Conservation (phyloP, 805 yeast species). For the Barnettozyma sp. region DNA sequence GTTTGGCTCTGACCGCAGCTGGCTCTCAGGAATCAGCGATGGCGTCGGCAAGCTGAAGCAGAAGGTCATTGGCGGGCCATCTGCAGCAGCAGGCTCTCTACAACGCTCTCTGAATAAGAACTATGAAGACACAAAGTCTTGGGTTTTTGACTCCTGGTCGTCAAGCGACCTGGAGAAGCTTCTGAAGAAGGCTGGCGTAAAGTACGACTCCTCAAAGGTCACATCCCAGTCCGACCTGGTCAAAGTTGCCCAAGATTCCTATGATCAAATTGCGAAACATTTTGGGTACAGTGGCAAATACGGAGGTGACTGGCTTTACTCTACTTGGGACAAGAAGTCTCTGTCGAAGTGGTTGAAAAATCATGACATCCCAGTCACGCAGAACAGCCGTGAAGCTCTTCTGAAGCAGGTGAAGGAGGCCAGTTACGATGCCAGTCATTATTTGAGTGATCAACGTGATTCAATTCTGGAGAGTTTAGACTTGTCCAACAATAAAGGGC, state of each 20-base stretch:
- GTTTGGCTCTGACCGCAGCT: constrained; percentile 2
- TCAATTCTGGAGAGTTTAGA: constrained; percentile 35
- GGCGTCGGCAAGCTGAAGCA: constrained; percentile 4
- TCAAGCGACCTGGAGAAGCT: constrained; percentile 28
- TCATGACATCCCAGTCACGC: constrained; percentile 28
- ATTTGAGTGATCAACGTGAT: constrained; percentile 32
- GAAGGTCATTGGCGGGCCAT: constrained; percentile 4
- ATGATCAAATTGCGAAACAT: constrained; percentile 31
- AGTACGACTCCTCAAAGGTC: constrained; percentile 19
- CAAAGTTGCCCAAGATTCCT: constrained; percentile 35
- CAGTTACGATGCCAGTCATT: constrained; percentile 37
- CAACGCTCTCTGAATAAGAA: not conserved
- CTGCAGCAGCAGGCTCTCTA: not conserved
- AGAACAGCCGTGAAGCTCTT: constrained; percentile 29
- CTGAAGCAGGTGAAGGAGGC: constrained; percentile 38
- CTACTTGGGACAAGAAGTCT: constrained; percentile 45
- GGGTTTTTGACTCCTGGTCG: constrained; percentile 48
- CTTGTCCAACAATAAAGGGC: constrained; percentile 26
- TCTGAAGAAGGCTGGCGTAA: constrained; percentile 28
- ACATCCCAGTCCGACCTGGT: constrained; percentile 34
- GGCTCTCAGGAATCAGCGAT: not conserved
- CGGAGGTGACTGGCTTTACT: constrained; percentile 47
- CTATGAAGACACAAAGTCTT: constrained; percentile 26
- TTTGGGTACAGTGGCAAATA: constrained; percentile 37
- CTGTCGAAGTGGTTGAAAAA: constrained; percentile 43